These are phyloP conservation scores for Canavalia gladiata DNA, from an alignment of 306 rosid genomes.

Conservation along the genomic window DNA sequence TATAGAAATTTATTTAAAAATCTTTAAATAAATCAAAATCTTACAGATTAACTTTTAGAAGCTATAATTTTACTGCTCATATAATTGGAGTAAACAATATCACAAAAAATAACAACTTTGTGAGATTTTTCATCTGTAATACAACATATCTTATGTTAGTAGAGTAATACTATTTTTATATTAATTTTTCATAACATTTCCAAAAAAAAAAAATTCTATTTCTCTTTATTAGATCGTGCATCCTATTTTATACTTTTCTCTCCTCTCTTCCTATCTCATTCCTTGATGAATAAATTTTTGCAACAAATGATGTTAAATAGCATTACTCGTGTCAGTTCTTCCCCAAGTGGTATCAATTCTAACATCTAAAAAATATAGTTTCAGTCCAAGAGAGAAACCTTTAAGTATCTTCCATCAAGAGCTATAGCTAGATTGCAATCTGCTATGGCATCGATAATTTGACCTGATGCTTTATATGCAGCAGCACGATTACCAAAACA, in stretches of 20 bases:
- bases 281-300: no score
- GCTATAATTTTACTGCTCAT: not conserved
- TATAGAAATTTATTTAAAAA: no score
- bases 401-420: slow-evolving; percentile 28
- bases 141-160: not conserved
- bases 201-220: no score
- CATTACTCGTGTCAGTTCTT: not conserved
- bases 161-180: no score
- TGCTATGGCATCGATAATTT: slow-evolving; percentile 26
- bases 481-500: slow-evolving; percentile 31
- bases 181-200: no score
- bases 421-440: slow-evolving; percentile 34
- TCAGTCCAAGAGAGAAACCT: slow-evolving; percentile 22
- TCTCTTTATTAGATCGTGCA: no score
- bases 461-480: slow-evolving; percentile 21
- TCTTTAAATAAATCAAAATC: no score
- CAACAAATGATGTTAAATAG: no score
- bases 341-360: not conserved
- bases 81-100: not conserved
- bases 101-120: not conserved
- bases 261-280: no score
- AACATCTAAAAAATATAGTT: not conserved
- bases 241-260: no score
- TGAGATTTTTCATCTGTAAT: not conserved
- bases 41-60: not conserved